Evolutionary conservation across 768 basidiomycete species (phyloP).

Genomic region (Paxillus involutus): DNA sequence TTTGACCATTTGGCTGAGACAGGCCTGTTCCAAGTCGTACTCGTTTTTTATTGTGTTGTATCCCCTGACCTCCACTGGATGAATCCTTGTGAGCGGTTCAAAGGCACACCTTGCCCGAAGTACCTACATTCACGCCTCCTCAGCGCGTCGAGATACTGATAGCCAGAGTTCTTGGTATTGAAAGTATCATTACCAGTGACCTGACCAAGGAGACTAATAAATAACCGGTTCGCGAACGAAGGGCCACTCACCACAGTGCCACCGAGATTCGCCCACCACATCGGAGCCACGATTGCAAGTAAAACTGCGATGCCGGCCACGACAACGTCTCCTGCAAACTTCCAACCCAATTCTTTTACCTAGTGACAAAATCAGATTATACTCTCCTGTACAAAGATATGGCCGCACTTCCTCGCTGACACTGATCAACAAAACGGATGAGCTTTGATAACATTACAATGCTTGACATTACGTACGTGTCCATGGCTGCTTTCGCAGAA

Average conservation of each 20-base stretch:
- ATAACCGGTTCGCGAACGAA: neutral
- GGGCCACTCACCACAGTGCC: neutral
- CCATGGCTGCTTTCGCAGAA: conserved; percentile 9
- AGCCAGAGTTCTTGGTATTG: conserved; percentile 3
- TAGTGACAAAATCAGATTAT: conserved; percentile 5
- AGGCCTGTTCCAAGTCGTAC: conserved; percentile 11
- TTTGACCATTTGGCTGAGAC: conserved; percentile 15
- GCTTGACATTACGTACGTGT: conserved; percentile 6
- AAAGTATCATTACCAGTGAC: neutral
- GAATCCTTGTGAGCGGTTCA: neutral
- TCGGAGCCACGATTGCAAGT: conserved; percentile 12
- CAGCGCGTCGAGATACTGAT: conserved; percentile 3
- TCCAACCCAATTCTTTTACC: conserved; percentile 18
- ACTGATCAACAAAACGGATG: conserved; percentile 4
- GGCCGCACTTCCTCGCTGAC: conserved; percentile 15
- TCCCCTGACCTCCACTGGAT: conserved; percentile 6
- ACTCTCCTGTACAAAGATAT: neutral
- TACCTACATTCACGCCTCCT: conserved; percentile 8
- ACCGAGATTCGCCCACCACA: conserved; percentile 5
- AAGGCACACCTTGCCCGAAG: neutral
- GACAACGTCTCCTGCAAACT: conserved; percentile 10
- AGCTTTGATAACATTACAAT: neutral
- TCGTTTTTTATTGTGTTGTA: conserved; percentile 8
- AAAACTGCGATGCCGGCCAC: conserved; percentile 14
- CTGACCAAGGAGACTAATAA: neutral